Evolutionary conservation across 495 filamentous ascomycete species (phyloP).

Genomic region (Cenococcum geophilum): DNA sequence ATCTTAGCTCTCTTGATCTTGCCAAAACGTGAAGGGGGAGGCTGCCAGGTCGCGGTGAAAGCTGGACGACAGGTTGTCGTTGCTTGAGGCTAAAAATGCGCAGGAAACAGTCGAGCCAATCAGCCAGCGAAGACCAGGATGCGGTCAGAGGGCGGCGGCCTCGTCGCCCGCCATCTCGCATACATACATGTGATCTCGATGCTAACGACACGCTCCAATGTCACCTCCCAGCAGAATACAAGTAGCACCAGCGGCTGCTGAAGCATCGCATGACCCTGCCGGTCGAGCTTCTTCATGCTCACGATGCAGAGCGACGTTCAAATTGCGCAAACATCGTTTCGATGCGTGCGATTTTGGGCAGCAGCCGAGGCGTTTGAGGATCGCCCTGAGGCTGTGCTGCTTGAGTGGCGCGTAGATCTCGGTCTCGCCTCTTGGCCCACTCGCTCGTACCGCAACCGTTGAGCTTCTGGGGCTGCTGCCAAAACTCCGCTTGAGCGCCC

Average conservation of each 20-base stretch:
- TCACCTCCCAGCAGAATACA: not conserved
- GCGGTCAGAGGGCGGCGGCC: constrained; percentile 17
- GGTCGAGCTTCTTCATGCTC: not conserved
- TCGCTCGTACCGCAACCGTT: no score
- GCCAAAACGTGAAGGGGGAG: constrained; percentile 11
- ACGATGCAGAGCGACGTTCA: constrained; percentile 2
- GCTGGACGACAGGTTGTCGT: constrained; percentile 35
- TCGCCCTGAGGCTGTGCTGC: not conserved
- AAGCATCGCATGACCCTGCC: not conserved
- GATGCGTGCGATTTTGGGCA: not conserved
- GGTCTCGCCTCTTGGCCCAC: not conserved
- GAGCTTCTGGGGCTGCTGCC: not conserved
- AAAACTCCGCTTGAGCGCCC: no score
- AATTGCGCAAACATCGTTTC: constrained; percentile 7
- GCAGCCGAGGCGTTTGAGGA: not conserved
- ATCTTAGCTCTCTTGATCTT: constrained; percentile 16
- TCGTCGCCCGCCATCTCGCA: constrained; percentile 15
- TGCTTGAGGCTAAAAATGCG: constrained; percentile 32
- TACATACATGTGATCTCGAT: constrained; percentile 23
- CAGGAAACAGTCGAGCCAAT: constrained; percentile 26
- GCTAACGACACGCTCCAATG: constrained; percentile 16
- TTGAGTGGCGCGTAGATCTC: not conserved
- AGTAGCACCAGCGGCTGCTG: constrained; percentile 4
- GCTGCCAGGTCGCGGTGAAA: constrained; percentile 19
- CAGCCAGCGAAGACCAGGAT: constrained; percentile 19